Conservation (phyloP, 2,329 filamentous ascomycete species). For the Colletotrichum destructivum region DNA sequence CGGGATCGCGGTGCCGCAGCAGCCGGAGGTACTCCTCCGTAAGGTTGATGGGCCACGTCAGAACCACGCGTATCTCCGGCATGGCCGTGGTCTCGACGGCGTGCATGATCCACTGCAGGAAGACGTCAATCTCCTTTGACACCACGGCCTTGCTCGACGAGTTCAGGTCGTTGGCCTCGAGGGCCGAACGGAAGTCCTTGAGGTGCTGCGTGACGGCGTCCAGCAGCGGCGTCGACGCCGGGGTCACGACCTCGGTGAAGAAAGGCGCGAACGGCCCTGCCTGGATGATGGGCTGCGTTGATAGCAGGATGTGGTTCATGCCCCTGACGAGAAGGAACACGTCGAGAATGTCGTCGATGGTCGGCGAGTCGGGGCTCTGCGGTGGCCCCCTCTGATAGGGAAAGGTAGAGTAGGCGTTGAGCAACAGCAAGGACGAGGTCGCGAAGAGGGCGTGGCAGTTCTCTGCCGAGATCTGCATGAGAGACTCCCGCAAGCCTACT, state of each 20-base stretch:
- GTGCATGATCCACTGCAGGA: conserved; percentile 34
- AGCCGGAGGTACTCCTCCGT: conserved; percentile 45
- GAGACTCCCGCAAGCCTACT: conserved; percentile 48
- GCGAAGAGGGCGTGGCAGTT: conserved; percentile 54
- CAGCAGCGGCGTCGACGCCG: conserved; percentile 28
- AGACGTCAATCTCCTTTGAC: conserved; percentile 2
- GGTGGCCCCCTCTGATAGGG: conserved; percentile 38
- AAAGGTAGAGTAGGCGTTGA: conserved; percentile 51
- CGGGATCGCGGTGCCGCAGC: conserved; percentile 42
- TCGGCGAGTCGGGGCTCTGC: conserved; percentile 41
- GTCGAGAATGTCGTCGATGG: conserved; percentile 51
- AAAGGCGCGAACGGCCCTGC: conserved; percentile 45
- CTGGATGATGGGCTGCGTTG: conserved; percentile 45
- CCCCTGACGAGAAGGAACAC: conserved; percentile 51
- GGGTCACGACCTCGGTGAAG: conserved; percentile 40
- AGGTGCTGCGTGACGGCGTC: conserved; percentile 26
- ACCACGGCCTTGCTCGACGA: conserved; percentile 8
- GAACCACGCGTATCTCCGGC: conserved; percentile 45
- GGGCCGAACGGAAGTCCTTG: neutral
- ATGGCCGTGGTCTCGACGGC: conserved; percentile 35
- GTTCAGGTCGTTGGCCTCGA: neutral
- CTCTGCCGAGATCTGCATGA: conserved; percentile 47
- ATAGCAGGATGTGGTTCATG: conserved; percentile 50
- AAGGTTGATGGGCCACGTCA: conserved; percentile 46
- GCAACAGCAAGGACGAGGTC: conserved; percentile 50